Evolutionary conservation across 2,329 filamentous ascomycete species (phyloP), one percentile per base, ranked within the genome.

Genomic region (Pleochaeta shiraiana): DNA sequence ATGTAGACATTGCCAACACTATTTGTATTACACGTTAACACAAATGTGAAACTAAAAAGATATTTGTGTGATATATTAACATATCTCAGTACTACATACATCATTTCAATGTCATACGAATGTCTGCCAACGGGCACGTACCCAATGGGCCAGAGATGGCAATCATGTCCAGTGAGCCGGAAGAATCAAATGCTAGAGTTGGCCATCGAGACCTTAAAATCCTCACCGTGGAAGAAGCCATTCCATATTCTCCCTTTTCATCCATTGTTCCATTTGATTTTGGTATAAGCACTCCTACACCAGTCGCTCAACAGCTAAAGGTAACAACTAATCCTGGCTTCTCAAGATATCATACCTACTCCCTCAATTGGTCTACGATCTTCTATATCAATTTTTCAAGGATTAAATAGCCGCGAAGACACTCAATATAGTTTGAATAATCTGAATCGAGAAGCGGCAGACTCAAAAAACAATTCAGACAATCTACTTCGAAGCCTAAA

Each of bases 161-260:
- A 9, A 37, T 37, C 16, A 28, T 12, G n/a, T 63, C 67, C n/a
- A 69, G 69, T 65, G 67, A 67, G 21, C 63, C 59, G 43, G n/a
- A 31, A 63, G 21, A 43, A 6, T 63, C 55, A 34, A 68, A 68
- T 66, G 66, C 12, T 43, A 34, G 66, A 50, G 7, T 62, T 19
- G 26, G 50, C 11, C 61, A 50, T 7, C 63, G 63, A 53, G 66
- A 78, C 64, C 79, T 68, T 5, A 68, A 65, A 50, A 69, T 83
- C 0, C 83, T 85, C 71, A 81, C 81, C 3, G 80, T 93, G 14
- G 81, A 86, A 65, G 87, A 93, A 71, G 88, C 88, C 33, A 78
- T 93, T 57, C 86, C 87, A n/a, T 91, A 85, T 74, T 88, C 88
- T 63, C 88, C 89, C 28, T 85, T 92, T 72, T 88, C 85, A 61